A percentile compares a stretch with the other conserved stretches of the same genome.
These are phyloP conservation scores for Fusarium guadeloupense DNA, from an alignment of 2,329 filamentous ascomycete genomes.

Conservation along the genomic window DNA sequence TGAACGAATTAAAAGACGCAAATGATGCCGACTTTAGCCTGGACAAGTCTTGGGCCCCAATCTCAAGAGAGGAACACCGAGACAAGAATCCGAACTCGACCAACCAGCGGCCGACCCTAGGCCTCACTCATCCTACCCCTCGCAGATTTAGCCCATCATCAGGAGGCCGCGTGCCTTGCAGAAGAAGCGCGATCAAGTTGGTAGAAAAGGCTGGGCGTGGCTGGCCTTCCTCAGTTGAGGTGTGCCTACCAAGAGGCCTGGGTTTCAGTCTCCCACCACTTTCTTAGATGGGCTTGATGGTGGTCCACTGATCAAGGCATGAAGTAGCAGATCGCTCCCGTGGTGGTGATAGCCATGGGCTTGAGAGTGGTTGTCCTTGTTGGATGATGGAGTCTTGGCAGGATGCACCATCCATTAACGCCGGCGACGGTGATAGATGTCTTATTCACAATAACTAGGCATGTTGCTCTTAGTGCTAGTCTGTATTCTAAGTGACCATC, in stretches of 20 bases:
- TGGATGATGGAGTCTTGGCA: not conserved
- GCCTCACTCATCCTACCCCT: constrained; percentile 15
- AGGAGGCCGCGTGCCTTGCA: constrained; percentile 37
- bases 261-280: constrained; percentile 29
- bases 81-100: not conserved
- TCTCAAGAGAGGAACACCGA: constrained; percentile 9
- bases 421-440: not conserved
- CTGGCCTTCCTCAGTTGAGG: constrained; percentile 28
- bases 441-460: not conserved
- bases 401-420: constrained; percentile 7
- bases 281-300: not conserved
- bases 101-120: constrained; percentile 31
- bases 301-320: not conserved
- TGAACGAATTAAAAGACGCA: constrained; percentile 2
- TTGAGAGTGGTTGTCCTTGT: not conserved
- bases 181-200: constrained; percentile 20
- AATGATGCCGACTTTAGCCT: constrained; percentile 6
- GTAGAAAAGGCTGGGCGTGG: constrained; percentile 4
- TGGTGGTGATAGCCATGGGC: not conserved
- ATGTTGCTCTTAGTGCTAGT: constrained; percentile 6
- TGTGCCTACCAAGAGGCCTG: constrained; percentile 17
- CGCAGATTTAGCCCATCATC: constrained; percentile 16
- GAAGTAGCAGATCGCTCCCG: not conserved
- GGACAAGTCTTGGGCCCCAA: constrained; percentile 7
- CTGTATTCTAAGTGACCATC: not conserved